A percentile compares a stretch with the other conserved stretches of the same genome.
Evolutionary conservation across 345 rosid species (phyloP).

Genomic region (Trapa incisa): DNA sequence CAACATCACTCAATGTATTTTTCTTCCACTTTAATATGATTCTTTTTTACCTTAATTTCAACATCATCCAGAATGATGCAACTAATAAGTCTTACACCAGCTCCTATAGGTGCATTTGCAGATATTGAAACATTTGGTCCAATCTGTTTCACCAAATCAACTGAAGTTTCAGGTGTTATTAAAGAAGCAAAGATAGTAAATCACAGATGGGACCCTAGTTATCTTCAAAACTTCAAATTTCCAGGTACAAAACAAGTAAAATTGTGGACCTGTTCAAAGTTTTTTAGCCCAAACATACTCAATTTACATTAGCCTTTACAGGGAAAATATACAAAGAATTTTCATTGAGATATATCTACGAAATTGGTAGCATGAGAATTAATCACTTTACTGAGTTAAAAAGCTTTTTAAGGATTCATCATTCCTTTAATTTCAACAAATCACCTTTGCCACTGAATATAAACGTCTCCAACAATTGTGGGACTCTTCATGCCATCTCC

Average conservation of each 20-base stretch:
- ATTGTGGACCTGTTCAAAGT: too few species aligned
- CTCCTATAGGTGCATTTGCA: slow-evolving; percentile 87
- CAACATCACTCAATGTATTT: background rate
- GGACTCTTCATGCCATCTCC: slow-evolving; percentile 70
- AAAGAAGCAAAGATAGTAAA: background rate
- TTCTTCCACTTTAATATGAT: slow-evolving; percentile 12
- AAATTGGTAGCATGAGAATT: background rate
- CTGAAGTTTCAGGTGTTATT: background rate
- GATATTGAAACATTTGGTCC: slow-evolving; percentile 90
- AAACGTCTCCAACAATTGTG: slow-evolving; percentile 68
- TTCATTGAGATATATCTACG: background rate
- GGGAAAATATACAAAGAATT: background rate
- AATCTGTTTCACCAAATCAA: slow-evolving; percentile 35
- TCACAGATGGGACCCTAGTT: too few species aligned
- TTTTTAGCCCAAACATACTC: background rate
- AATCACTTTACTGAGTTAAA: background rate
- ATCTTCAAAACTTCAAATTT: too few species aligned
- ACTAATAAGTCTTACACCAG: slow-evolving; percentile 81
- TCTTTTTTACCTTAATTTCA: slow-evolving; percentile 45
- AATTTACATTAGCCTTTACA: background rate
- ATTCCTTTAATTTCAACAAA: background rate
- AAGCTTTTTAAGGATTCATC: background rate
- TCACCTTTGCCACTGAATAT: slow-evolving; percentile 84
- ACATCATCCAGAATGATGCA: slow-evolving; percentile 90
- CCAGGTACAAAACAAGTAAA: too few species aligned